phyloP scores from a whole-genome alignment of 2,329 filamentous ascomycete species.

The Ceratocystis diversiconidia region DNA sequence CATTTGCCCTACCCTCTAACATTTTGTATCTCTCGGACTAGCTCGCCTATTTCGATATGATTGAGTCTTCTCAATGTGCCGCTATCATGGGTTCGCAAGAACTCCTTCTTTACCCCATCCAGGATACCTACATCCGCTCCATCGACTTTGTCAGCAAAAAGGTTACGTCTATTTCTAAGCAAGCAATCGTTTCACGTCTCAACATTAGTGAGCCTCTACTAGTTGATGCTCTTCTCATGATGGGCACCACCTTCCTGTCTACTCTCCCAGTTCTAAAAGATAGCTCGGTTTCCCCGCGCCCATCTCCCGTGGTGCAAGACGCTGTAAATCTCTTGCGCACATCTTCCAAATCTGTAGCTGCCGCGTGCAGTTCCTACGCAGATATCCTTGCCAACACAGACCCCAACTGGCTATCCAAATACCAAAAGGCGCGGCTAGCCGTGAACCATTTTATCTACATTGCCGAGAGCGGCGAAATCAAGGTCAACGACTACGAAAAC shows the following conservation, averaged over 20 bases:
- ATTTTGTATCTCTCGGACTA: slow-evolving; percentile 24
- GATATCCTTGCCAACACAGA: slow-evolving; percentile 62
- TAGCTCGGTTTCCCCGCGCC: slow-evolving; percentile 36
- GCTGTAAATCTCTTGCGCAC: slow-evolving; percentile 64
- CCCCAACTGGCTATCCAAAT: slow-evolving; percentile 69
- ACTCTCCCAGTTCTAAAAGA: slow-evolving; percentile 65
- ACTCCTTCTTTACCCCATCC: slow-evolving; percentile 70
- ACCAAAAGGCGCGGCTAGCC: slow-evolving; percentile 69
- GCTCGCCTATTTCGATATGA: slow-evolving; percentile 65
- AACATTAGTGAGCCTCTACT: slow-evolving; percentile 57
- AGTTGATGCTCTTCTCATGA: slow-evolving; percentile 68
- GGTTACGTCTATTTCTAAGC: slow-evolving; percentile 51
- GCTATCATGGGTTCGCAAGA: slow-evolving; percentile 76
- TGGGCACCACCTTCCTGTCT: slow-evolving; percentile 66
- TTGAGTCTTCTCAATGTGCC: slow-evolving; percentile 52
- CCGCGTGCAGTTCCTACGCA: slow-evolving; percentile 61
- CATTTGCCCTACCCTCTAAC: slow-evolving; percentile 13
- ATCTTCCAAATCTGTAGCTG: slow-evolving; percentile 53
- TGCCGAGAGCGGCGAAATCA: slow-evolving; percentile 59
- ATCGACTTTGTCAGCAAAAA: slow-evolving; percentile 56
- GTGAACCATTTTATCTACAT: slow-evolving; percentile 81
- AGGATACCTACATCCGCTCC: slow-evolving; percentile 53
- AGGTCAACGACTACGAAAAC: slow-evolving; percentile 56
- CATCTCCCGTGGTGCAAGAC: slow-evolving; percentile 53
- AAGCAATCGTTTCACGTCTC: slow-evolving; percentile 51